A percentile compares a stretch with the other conserved stretches of the same genome.
Evolutionary conservation across 2,329 filamentous ascomycete genomes (phyloP).

Genomic region (Teratosphaeria viscida): DNA sequence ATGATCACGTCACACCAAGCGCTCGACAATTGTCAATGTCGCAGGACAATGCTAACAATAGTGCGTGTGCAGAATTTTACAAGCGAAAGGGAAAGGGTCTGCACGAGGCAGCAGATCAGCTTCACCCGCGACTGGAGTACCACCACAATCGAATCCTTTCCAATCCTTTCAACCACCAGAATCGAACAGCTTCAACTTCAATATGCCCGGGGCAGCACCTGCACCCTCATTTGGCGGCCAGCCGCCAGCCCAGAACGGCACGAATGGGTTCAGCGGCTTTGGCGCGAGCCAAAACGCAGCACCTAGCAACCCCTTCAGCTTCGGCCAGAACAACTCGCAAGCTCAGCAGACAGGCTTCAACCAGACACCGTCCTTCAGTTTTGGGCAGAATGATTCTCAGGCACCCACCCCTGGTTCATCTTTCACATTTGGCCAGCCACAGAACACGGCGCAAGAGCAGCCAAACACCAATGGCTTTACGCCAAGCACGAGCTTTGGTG

Average conservation of each 20-base stretch:
- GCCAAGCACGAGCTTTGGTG: constrained; percentile 2
- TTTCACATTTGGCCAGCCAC: constrained; percentile 10
- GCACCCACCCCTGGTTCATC: constrained; percentile 3
- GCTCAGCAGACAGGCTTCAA: constrained; percentile 6
- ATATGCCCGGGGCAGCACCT: constrained; percentile 2
- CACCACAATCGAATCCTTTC: constrained; percentile 3
- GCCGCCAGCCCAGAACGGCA: constrained; percentile 2
- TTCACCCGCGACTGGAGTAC: constrained; percentile 4
- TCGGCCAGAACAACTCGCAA: constrained; percentile 3
- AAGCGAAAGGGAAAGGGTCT: constrained; percentile 3
- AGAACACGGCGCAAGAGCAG: constrained; percentile 4
- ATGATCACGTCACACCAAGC: not conserved
- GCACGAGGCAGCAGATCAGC: constrained; percentile 4
- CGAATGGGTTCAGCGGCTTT: constrained; percentile 6
- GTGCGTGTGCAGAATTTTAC: constrained; percentile 3
- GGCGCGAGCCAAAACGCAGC: not conserved
- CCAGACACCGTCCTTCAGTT: constrained; percentile 4
- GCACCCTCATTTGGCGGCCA: constrained; percentile 3
- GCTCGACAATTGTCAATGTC: not conserved
- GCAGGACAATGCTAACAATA: constrained; percentile 1
- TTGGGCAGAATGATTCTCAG: constrained; percentile 1
- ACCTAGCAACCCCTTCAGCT: not conserved
- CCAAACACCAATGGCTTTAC: constrained; percentile 5
- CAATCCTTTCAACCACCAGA: constrained; percentile 7
- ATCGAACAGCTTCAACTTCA: constrained; percentile 7